Conservation (phyloP, 2,329 filamentous ascomycete species). For the Diatrype stigma region DNA sequence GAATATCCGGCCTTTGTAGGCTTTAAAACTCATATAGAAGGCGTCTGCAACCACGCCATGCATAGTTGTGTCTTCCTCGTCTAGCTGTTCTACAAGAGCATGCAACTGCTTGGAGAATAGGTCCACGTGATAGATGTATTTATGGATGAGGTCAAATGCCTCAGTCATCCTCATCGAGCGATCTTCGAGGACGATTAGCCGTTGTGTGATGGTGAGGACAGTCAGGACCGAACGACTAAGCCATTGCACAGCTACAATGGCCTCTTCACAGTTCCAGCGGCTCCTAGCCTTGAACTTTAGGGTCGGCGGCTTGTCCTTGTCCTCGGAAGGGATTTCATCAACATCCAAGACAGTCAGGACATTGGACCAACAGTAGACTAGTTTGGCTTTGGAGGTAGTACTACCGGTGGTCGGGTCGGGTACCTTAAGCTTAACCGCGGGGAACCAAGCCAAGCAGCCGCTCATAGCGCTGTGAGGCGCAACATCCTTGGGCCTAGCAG, state of each 20-base stretch:
- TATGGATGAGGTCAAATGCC: slow-evolving; percentile 85
- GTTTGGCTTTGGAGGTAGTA: slow-evolving; percentile 73
- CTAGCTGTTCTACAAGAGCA: slow-evolving; percentile 77
- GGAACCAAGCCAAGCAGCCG: slow-evolving; percentile 95
- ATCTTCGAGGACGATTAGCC: slow-evolving; percentile 89
- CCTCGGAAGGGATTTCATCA: slow-evolving; percentile 63
- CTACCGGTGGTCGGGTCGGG: slow-evolving; percentile 63
- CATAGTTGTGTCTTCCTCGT: slow-evolving; percentile 83
- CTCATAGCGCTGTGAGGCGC: slow-evolving; percentile 87
- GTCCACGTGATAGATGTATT: slow-evolving; percentile 88
- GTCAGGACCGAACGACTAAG: slow-evolving; percentile 87
- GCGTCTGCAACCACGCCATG: slow-evolving; percentile 96
- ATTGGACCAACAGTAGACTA: slow-evolving; percentile 98
- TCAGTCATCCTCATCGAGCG: slow-evolving; percentile 86
- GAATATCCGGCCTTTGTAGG: slow-evolving; percentile 92
- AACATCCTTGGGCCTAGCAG: slow-evolving; percentile 84
- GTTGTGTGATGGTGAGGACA: slow-evolving; percentile 89
- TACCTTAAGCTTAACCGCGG: slow-evolving; percentile 85
- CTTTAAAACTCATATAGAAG: slow-evolving; percentile 95
- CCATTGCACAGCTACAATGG: slow-evolving; percentile 96
- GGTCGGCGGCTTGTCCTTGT: slow-evolving; percentile 72
- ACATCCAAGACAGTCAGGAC: slow-evolving; percentile 91
- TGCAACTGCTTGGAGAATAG: slow-evolving; percentile 86
- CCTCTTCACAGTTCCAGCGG: slow-evolving; percentile 89
- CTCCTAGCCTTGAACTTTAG: slow-evolving; percentile 79